Evolutionary conservation across 345 rosid genomes (phyloP).

Genomic region (Pugionium dolabratum): DNA sequence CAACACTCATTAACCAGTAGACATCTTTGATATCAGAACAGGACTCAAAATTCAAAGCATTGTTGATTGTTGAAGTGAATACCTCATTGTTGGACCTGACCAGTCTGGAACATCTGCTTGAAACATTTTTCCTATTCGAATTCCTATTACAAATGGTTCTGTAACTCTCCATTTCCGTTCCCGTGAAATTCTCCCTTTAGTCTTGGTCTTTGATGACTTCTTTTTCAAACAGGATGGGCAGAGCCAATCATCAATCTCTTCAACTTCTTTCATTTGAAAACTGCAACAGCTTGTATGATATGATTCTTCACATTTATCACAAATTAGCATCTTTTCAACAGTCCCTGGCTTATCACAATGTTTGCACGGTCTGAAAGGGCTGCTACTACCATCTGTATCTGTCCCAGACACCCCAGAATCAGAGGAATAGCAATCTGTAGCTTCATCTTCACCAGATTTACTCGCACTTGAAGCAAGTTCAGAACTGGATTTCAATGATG

Average conservation of each 20-base stretch:
- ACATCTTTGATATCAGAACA: constrained; percentile 15
- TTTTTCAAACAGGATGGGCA: constrained; percentile 71
- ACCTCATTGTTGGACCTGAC: constrained; percentile 68
- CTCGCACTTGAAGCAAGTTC: constrained; percentile 52
- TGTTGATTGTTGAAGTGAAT: constrained; percentile 35
- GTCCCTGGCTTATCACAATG: constrained; percentile 57
- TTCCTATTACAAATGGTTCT: constrained; percentile 50
- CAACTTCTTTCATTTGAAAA: constrained; percentile 53
- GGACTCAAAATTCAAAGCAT: constrained; percentile 17
- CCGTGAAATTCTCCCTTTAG: constrained; percentile 42
- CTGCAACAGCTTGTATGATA: constrained; percentile 77
- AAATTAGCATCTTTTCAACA: constrained; percentile 62
- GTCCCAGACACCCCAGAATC: constrained; percentile 45
- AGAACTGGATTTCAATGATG: constrained; percentile 61
- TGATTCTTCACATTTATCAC: constrained; percentile 85
- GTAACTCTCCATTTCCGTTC: constrained; percentile 51
- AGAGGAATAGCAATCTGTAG: constrained; percentile 68
- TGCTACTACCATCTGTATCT: constrained; percentile 40
- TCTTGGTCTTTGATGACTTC: constrained; percentile 45
- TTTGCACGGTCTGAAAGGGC: constrained; percentile 57
- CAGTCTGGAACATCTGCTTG: constrained; percentile 91
- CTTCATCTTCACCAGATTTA: constrained; percentile 54
- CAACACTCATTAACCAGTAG: constrained; percentile 8
- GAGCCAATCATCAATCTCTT: constrained; percentile 69
- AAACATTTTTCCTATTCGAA: constrained; percentile 79